These are phyloP conservation scores for Zygosaccharomyces bisporus DNA, from an alignment of 805 yeast species.

Conservation along the genomic window DNA sequence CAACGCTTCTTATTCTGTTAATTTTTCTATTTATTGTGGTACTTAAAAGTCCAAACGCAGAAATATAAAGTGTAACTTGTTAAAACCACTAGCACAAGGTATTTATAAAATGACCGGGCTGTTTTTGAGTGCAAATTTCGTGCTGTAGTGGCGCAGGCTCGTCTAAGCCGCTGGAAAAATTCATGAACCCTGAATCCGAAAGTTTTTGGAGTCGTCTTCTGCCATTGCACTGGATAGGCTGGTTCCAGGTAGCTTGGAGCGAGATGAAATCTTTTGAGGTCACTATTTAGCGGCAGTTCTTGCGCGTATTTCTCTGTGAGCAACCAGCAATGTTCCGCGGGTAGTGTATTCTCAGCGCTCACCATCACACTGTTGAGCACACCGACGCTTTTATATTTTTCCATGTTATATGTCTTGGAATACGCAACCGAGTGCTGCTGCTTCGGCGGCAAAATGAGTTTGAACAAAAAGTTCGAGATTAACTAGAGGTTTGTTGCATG, in stretches of 20 bases:
- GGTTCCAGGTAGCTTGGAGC: slow-evolving; percentile 7
- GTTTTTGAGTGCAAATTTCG: not conserved
- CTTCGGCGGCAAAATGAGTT: not conserved
- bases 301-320: slow-evolving; percentile 13
- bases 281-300: slow-evolving; percentile 8
- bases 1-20: no score
- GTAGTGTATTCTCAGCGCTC: slow-evolving; percentile 7
- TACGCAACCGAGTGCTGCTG: no score
- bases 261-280: slow-evolving; percentile 1
- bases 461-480: no score
- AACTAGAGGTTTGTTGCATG: no score
- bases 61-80: slow-evolving; percentile 1
- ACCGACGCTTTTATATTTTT: not conserved
- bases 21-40: slow-evolving; percentile 2
- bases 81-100: not conserved
- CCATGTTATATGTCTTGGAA: no score
- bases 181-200: not conserved
- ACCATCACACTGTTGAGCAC: slow-evolving; percentile 10
- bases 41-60: slow-evolving; percentile 7
- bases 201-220: slow-evolving; percentile 1
- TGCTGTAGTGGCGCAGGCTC: not conserved
- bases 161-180: not conserved
- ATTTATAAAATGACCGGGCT: slow-evolving; percentile 1
- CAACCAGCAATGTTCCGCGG: slow-evolving; percentile 12
- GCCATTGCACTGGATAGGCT: slow-evolving; percentile 9